Evolutionary conservation across 1,284 basidiomycete genomes (phyloP), one percentile per base, ranked within the genome.

Genomic region (Rhodofomes roseus): DNA sequence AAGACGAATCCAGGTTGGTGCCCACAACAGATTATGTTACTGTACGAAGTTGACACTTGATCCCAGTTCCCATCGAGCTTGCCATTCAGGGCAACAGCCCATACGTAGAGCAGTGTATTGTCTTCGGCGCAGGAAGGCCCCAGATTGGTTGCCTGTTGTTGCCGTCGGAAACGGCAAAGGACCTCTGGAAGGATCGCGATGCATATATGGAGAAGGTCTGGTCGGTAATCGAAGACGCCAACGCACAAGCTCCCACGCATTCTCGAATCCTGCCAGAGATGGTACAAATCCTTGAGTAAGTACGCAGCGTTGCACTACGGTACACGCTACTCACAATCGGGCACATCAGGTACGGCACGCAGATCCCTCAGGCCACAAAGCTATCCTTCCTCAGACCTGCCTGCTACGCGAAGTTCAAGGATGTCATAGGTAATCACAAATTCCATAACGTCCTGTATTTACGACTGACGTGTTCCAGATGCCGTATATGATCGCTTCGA

Each of bases 111-210:
- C 72, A 73, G 64, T 83, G 81, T 27, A 78, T 87, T 62, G 79
- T 88, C 51, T 87, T 87, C 54, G 86, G 86, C 7, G 75, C 80
- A 20, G 80, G 76, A 6, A 73, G 79, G 44, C 77, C 82, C 4
- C 81, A 83, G 60, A 74, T 79, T 6, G 86, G 85, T 4, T 80
- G 77, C 4, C 71, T 87, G 12, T 78, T 87, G 57, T 73, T 85
- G n/a, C 82, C 82, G 0, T 80, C 83, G 0, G 80, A 81, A 14
- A 65, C 74, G 0, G 78, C 73, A 1, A 76, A 74, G 34, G 72
- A 74, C 40, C 68, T 77, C 46, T 69, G 75, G 20, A 57, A 62
- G 53, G 54, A 56, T 11, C 67, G 70, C 22, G 69, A 74, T 44
- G 74, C 79, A 58, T 70, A 79, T 20, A 68, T 77, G 58, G 69